phyloP scores from a whole-genome alignment of 2,329 filamentous ascomycete species.

The Apiospora rasikravindrae region DNA sequence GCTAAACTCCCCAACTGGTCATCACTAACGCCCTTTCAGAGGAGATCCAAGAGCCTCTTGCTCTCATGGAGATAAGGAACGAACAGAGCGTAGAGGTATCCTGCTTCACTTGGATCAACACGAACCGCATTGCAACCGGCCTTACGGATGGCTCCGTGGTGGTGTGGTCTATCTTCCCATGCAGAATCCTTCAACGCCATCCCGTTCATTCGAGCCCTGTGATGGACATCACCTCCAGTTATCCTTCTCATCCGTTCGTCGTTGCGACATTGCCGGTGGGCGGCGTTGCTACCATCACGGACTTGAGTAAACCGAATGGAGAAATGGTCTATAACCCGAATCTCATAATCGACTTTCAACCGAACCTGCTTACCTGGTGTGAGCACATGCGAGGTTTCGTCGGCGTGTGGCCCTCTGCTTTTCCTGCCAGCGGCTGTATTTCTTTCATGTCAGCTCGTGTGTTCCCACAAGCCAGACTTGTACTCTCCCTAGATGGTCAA shows the following conservation, averaged over 20 bases:
- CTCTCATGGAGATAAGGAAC: constrained; percentile 48
- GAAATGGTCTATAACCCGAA: constrained; percentile 60
- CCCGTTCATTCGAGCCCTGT: constrained; percentile 59
- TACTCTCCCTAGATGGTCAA: constrained; percentile 56
- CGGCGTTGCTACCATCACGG: constrained; percentile 57
- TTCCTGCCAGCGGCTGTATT: constrained; percentile 57
- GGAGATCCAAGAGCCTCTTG: constrained; percentile 50
- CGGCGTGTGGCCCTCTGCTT: constrained; percentile 56
- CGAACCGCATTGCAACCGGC: constrained; percentile 60
- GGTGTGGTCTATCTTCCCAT: constrained; percentile 61
- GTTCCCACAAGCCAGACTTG: constrained; percentile 57
- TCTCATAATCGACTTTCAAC: constrained; percentile 56
- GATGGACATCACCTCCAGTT: constrained; percentile 60
- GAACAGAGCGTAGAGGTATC: constrained; percentile 57
- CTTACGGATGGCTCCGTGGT: constrained; percentile 62
- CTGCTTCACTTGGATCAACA: constrained; percentile 59
- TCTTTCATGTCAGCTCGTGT: constrained; percentile 59
- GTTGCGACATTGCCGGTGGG: constrained; percentile 61
- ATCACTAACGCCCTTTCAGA: constrained; percentile 43
- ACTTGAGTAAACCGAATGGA: constrained; percentile 56
- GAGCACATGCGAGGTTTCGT: constrained; percentile 62
- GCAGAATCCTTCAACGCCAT: constrained; percentile 54
- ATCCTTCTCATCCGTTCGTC: constrained; percentile 61
- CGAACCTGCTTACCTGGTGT: constrained; percentile 59
- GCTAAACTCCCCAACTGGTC: constrained; percentile 9